phyloP scores from a whole-genome alignment of 139 green algal genomes.

The Tetradesmus lagerheimii region DNA sequence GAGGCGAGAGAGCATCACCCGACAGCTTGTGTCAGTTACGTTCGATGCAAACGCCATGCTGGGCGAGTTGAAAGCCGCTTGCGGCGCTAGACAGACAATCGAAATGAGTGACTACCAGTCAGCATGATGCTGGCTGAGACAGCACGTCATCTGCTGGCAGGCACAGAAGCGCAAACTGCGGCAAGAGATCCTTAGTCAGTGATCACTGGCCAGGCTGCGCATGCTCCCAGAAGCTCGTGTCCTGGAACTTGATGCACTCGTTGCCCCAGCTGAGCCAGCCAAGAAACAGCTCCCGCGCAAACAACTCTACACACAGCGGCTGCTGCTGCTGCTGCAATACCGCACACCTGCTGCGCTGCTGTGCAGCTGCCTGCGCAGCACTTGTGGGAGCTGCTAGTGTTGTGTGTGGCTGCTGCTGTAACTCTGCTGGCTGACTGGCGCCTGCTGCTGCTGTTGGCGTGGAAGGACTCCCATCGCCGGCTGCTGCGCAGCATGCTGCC shows the following conservation, averaged over 20 bases:
- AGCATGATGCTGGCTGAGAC: too few species aligned
- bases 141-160: background rate
- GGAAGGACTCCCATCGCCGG: background rate
- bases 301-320: conserved; percentile 79
- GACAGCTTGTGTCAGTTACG: too few species aligned
- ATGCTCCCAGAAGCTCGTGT: background rate
- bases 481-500: too few species aligned
- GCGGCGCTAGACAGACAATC: too few species aligned
- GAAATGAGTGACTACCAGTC: too few species aligned
- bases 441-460: background rate
- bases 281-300: conserved; percentile 80
- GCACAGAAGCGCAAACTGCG: too few species aligned
- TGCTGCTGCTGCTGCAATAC: background rate
- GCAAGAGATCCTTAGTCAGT: too few species aligned
- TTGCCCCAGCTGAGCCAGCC: conserved; percentile 86
- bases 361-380: background rate
- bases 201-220: background rate
- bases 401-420: background rate
- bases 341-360: too few species aligned
- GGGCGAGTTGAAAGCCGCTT: too few species aligned
- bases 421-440: background rate
- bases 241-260: conserved; percentile 81
- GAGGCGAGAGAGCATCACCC: too few species aligned
- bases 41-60: too few species aligned
- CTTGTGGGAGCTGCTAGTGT: background rate